Evolutionary conservation across 306 rosid species (phyloP), one percentile per base, ranked within the genome.

Genomic region (Medicago lupulina): DNA sequence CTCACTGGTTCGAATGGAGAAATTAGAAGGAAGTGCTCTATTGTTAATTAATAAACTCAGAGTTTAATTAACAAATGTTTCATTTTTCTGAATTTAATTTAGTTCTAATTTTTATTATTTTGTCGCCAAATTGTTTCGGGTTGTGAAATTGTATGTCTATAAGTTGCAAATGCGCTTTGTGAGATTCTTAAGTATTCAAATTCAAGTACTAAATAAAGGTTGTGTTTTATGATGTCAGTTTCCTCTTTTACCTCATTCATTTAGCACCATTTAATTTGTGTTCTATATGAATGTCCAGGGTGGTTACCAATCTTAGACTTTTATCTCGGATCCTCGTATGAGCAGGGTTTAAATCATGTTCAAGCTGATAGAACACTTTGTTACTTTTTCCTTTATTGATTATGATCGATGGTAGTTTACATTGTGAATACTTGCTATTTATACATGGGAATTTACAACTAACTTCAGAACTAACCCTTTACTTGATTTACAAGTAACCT

Each of bases 21-120:
- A 74, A 87, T 90, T 8, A 87, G 98, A 70, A 80, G 17, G 17
- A 84, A 76, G 17, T 93, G 98, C 43, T 74, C 89, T 21, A 55
- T 46, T 55, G 82, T 88, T 19, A 92, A 92, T 28, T 68, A 67
- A 43, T 8, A 36, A 63, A n/a, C 9, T 9, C 1, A 0, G 13
- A 43, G 4, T 59, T 59, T 25, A 59, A 59, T 59, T 59, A 61
- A 14, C 43, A 31, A 12, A 0, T 31, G 36, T 58, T 58, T 60
- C 18, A 14, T 4, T 60, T 60, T 60, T 14, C 41, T 61, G 12
- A 2, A 31, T 61, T 31, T 31, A 0, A 14, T 61, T 31, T 15
- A 31, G 18, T 61, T 61, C 6, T 16, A 59, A 11, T 46, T 64
- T 39, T 9, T 71, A 31, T 68, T 78, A 28, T 19, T 43, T 60